These are phyloP conservation scores for Kwoniella dendrophila DNA, from an alignment of 768 basidiomycete genomes.

Conservation along the genomic window DNA sequence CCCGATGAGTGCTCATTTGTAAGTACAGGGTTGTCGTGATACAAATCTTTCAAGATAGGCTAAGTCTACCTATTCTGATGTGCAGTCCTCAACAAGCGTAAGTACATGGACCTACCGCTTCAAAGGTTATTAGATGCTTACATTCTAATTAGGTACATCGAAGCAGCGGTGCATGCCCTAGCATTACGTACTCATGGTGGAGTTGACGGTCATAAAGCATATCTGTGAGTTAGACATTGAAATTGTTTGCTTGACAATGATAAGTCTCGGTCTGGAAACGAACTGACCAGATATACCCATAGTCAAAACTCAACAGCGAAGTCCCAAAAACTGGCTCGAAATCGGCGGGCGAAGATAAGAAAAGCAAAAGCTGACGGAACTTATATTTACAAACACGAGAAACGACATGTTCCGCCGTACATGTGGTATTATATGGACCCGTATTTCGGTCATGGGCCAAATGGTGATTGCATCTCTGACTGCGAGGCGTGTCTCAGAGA, in stretches of 20 bases:
- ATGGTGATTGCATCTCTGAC: not conserved
- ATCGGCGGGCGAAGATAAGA: constrained; percentile 3
- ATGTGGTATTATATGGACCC: not conserved
- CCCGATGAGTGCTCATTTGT: constrained; percentile 15
- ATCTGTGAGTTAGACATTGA: constrained; percentile 18
- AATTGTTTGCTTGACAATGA: not conserved
- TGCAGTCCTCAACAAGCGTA: constrained; percentile 23
- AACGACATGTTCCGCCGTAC: constrained; percentile 3
- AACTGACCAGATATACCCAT: not conserved
- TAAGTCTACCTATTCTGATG: not conserved
- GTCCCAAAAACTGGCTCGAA: not conserved
- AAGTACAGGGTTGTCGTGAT: not conserved
- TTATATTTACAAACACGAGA: constrained; percentile 13
- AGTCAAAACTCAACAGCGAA: not conserved
- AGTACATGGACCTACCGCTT: not conserved
- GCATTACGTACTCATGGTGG: constrained; percentile 31
- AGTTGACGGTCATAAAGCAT: not conserved
- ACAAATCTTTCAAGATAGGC: not conserved
- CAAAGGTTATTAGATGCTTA: not conserved
- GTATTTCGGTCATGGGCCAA: not conserved
- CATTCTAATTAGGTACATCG: constrained; percentile 14
- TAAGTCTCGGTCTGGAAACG: not conserved
- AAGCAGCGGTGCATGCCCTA: constrained; percentile 29
- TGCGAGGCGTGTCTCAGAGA: constrained; percentile 5
- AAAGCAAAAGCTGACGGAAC: constrained; percentile 21